phyloP scores from a whole-genome alignment of 2,329 filamentous ascomycete genomes.

The Bipolaris cookei region DNA sequence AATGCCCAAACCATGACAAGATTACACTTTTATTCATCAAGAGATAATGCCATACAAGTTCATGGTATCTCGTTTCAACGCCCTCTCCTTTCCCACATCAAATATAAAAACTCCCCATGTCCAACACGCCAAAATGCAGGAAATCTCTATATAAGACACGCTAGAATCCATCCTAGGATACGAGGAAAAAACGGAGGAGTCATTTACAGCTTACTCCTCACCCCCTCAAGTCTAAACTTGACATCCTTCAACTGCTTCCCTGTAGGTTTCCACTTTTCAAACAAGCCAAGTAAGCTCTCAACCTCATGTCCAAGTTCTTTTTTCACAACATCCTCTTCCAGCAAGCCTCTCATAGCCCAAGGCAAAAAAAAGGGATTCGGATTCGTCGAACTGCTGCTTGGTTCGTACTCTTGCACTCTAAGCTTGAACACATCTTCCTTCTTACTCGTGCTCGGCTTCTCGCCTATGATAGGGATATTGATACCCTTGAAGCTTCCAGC shows the following conservation, averaged over 20 bases:
- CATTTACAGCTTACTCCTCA: constrained; percentile 77
- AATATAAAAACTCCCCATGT: not conserved
- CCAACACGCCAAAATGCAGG: not conserved
- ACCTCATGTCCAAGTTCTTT: constrained; percentile 80
- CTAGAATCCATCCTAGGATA: not conserved
- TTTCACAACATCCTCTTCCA: constrained; percentile 91
- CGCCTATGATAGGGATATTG: constrained; percentile 40
- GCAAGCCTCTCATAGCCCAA: constrained; percentile 91
- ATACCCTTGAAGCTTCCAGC: constrained; percentile 39
- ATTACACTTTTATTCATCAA: not conserved
- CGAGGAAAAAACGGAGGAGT: not conserved
- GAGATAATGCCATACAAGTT: not conserved
- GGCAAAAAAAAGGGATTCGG: constrained; percentile 89
- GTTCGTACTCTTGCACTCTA: constrained; percentile 44
- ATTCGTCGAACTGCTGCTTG: constrained; percentile 39
- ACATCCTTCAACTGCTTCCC: constrained; percentile 95
- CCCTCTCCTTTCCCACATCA: not conserved
- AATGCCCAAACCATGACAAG: not conserved
- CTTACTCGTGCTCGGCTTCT: constrained; percentile 24
- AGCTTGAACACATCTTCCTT: constrained; percentile 36
- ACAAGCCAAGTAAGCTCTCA: constrained; percentile 78
- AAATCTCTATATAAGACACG: not conserved
- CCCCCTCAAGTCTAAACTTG: constrained; percentile 89
- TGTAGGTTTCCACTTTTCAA: constrained; percentile 89
- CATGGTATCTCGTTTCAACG: not conserved